These are phyloP conservation scores for Myrmaecium sp. DNA, from an alignment of 2,329 filamentous ascomycete species.

Conservation along the genomic window DNA sequence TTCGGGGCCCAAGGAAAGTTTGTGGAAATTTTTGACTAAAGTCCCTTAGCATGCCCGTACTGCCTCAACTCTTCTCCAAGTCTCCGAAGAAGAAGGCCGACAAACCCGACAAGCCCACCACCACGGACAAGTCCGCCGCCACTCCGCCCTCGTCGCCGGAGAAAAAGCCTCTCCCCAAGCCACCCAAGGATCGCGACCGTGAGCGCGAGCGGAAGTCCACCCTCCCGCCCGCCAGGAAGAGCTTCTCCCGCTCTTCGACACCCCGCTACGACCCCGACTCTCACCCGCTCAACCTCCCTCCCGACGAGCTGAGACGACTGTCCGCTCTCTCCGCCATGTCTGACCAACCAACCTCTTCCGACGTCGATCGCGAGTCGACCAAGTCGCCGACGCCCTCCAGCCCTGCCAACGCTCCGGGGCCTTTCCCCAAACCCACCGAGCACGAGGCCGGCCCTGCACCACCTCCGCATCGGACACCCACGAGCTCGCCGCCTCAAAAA, in stretches of 20 bases:
- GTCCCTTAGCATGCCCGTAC: too few relatives aligned
- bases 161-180: slow-evolving; percentile 16
- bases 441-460: slow-evolving; percentile 42
- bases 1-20: too few relatives aligned
- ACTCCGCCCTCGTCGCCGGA: slow-evolving; percentile 21
- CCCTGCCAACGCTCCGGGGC: slow-evolving; percentile 26
- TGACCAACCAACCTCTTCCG: slow-evolving; percentile 53
- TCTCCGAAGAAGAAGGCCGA: slow-evolving; percentile 17
- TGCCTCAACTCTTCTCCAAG: slow-evolving; percentile 11
- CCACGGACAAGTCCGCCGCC: slow-evolving; percentile 6
- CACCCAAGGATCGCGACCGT: slow-evolving; percentile 13
- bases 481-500: slow-evolving; percentile 29
- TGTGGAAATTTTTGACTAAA: too few relatives aligned
- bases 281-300: slow-evolving; percentile 79
- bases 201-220: slow-evolving; percentile 14
- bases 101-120: slow-evolving; percentile 9
- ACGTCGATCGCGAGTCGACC: slow-evolving; percentile 50
- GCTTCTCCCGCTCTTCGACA: slow-evolving; percentile 21
- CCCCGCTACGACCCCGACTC: slow-evolving; percentile 43
- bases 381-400: slow-evolving; percentile 38
- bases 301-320: slow-evolving; percentile 68
- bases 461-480: slow-evolving; percentile 48
- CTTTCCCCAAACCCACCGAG: slow-evolving; percentile 35
- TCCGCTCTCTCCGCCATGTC: slow-evolving; percentile 44
- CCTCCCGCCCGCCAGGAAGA: slow-evolving; percentile 12